Base-by-base conservation (phyloP, 139 green algal species). In the Asterochloris sp. region DNA sequence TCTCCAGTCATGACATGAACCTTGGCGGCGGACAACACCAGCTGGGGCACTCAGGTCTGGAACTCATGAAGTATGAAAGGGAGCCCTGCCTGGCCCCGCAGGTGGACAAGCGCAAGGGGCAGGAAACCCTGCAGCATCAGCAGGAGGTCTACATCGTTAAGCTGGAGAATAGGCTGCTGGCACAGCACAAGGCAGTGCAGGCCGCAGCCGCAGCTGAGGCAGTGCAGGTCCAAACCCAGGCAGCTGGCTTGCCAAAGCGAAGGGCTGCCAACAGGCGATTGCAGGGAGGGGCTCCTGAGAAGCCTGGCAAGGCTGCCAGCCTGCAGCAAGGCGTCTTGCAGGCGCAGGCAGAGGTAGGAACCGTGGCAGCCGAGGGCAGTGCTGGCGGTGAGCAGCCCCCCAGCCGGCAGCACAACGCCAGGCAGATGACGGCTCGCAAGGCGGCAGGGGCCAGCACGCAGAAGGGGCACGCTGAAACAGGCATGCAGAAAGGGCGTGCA, bases 161-260 rank as follows among this genome's bases (percentile, higher is more conserved):
- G 47, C 29, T 83, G 66, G 78, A 83, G 12, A 26, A 28, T 1
- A 66, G 78, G 29, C 69, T 83, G 78, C 67, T 83, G 66, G 73
- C 66, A 24, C 66, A 83, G 66, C 78, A 76, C 78, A 76, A 76
- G 29, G 78, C 67, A 19, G 15, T 16, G 27, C 21, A 78, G 21
- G 19, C 16, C 63, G 29, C 17, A 26, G 17, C 17, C 27, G 26
- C 62, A 21, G 17, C 74, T 62, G 38, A 71, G 21, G 66, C 66
- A 71, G 66, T 71, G 66, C 66, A 21, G 17, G 66, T 21, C 21
- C 66, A 71, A 6, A 24, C 66, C 66, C 4, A 71, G 66, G 66
- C 66, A 8, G 66, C 19, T 10, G 19, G 19, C 17, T 1, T 26
- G 21, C 19, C 66, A 26, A 24, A 21, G 17, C 19, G 66, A 24